A percentile compares a stretch with the other conserved stretches of the same genome.
These are phyloP conservation scores for Plenodomus biglobosus DNA, from an alignment of 2,329 filamentous ascomycete species.

Conservation along the genomic window DNA sequence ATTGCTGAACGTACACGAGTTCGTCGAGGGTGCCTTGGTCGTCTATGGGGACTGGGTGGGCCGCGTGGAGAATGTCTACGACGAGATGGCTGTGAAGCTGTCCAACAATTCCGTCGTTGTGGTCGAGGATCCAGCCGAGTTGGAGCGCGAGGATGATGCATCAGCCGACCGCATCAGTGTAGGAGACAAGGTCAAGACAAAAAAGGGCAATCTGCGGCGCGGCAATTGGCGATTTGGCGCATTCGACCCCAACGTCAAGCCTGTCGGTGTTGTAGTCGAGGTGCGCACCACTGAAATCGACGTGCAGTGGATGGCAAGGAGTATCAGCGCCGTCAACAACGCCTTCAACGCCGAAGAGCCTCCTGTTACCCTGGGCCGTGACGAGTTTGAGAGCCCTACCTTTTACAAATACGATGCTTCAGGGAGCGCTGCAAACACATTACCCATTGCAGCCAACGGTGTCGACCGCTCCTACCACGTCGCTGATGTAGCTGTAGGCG, in stretches of 20 bases:
- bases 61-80: slow-evolving; percentile 52
- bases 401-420: slow-evolving; percentile 50
- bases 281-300: slow-evolving; percentile 50
- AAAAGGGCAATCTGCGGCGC: slow-evolving; percentile 54
- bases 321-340: slow-evolving; percentile 32
- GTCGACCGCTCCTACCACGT: slow-evolving; percentile 36
- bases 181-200: slow-evolving; percentile 55
- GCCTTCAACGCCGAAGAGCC: slow-evolving; percentile 35
- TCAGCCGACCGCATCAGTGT: slow-evolving; percentile 45
- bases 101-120: slow-evolving; percentile 58
- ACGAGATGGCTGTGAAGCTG: slow-evolving; percentile 55
- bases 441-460: slow-evolving; percentile 28
- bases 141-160: slow-evolving; percentile 37
- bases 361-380: slow-evolving; percentile 31
- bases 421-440: slow-evolving; percentile 20
- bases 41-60: slow-evolving; percentile 61
- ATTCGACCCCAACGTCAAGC: slow-evolving; percentile 53
- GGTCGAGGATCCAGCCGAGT: slow-evolving; percentile 50
- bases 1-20: slow-evolving; percentile 50
- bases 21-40: slow-evolving; percentile 55
- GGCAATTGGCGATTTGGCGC: slow-evolving; percentile 57
- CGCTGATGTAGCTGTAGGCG: slow-evolving; percentile 48
- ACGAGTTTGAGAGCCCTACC: slow-evolving; percentile 48
- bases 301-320: slow-evolving; percentile 57
- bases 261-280: slow-evolving; percentile 56